Evolutionary conservation across 257 asterid genomes (phyloP).

Genomic region (Petrea volubilis): DNA sequence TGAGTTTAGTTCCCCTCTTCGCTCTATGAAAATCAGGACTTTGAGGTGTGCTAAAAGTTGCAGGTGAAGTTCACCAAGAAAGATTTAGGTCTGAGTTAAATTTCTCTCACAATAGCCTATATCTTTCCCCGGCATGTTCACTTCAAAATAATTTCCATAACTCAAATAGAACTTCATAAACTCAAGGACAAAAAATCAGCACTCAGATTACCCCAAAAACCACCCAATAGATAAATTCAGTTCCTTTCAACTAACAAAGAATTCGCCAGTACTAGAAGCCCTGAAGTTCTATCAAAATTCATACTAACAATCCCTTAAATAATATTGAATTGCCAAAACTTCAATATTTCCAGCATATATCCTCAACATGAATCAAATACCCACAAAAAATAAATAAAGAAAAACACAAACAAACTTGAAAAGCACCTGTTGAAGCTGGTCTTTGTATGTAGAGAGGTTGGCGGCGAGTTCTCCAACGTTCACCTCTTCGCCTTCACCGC

Average conservation of each 20-base stretch:
- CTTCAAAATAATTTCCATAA: background rate
- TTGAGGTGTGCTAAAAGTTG: background rate
- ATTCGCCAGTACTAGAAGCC: background rate
- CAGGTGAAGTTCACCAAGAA: background rate
- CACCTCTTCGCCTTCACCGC: slow-evolving; percentile 72
- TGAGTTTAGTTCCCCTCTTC: background rate
- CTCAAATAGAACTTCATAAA: background rate
- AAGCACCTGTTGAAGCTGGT: slow-evolving; percentile 89
- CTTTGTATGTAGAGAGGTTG: slow-evolving; percentile 81
- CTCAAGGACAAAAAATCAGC: background rate
- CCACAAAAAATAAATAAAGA: background rate
- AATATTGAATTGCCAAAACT: background rate
- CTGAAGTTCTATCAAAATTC: background rate
- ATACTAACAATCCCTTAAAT: background rate
- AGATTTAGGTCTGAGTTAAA: background rate
- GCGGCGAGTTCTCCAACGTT: slow-evolving; percentile 82
- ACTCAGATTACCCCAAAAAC: background rate
- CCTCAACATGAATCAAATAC: background rate
- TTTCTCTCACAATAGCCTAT: background rate
- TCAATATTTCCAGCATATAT: background rate
- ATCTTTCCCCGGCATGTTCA: background rate
- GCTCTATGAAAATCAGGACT: background rate
- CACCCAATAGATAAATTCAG: background rate
- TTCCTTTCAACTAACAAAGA: slow-evolving; percentile 1
- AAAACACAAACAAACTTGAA: background rate